Percentiles rank a stretch among this genome's conserved stretches.
Conservation (phyloP, 345 rosid genomes). For the Citrus trifoliata region DNA sequence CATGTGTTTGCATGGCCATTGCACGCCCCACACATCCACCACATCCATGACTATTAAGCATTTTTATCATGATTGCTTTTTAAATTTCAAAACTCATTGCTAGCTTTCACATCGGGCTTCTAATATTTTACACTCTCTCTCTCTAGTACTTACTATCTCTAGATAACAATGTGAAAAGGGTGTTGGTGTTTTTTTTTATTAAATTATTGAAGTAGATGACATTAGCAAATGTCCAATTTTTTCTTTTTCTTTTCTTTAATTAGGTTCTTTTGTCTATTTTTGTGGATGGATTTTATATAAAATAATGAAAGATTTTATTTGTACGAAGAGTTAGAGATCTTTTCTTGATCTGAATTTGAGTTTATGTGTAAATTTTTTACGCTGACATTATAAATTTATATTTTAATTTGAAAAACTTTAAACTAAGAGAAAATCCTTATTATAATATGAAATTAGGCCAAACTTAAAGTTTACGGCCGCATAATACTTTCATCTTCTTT, state of each 20-base stretch:
- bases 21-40: slow-evolving; percentile 17
- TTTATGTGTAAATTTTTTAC: no score
- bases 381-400: no score
- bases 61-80: slow-evolving; percentile 23
- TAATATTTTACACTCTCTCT: background rate
- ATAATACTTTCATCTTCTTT: no score
- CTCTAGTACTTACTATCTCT: background rate
- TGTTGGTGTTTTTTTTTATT: background rate
- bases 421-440: no score
- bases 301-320: background rate
- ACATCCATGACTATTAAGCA: background rate
- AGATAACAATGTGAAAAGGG: slow-evolving; percentile 7
- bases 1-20: background rate
- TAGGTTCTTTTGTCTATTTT: background rate
- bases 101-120: background rate
- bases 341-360: no score
- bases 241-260: background rate
- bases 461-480: no score
- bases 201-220: background rate
- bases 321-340: background rate
- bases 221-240: background rate
- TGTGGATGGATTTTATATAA: background rate
- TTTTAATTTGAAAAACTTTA: no score
- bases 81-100: slow-evolving; percentile 18
- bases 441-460: no score